Evolutionary conservation across 768 basidiomycete species (phyloP).

Genomic region (Tulasnella sp.): DNA sequence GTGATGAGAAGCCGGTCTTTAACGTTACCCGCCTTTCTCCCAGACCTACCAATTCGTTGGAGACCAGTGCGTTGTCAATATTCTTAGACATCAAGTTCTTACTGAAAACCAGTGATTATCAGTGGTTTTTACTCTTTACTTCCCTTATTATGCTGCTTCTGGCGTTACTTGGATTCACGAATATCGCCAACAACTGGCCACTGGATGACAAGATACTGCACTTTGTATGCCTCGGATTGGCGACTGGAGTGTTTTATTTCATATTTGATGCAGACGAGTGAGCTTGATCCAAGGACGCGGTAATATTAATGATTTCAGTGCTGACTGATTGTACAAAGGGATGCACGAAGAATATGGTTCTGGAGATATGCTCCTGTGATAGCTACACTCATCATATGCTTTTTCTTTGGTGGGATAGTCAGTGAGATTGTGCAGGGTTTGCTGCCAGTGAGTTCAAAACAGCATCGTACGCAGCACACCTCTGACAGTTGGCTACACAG

Average conservation of each 20-base stretch:
- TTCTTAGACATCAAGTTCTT: too few relatives aligned
- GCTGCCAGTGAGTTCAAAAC: conserved; percentile 43
- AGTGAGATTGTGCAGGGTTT: conserved; percentile 73
- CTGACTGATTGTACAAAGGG: conserved; percentile 31
- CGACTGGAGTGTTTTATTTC: conserved; percentile 74
- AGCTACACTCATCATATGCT: conserved; percentile 54
- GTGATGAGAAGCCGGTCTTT: too few relatives aligned
- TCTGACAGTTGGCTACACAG: conserved; percentile 26
- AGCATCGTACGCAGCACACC: background rate
- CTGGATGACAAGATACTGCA: conserved; percentile 71
- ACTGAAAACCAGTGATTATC: too few relatives aligned
- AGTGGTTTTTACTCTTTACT: conserved; percentile 79
- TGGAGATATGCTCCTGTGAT: conserved; percentile 65
- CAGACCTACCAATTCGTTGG: too few relatives aligned
- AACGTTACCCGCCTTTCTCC: too few relatives aligned
- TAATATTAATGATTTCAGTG: background rate
- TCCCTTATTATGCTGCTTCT: conserved; percentile 51
- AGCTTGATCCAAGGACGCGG: conserved; percentile 22
- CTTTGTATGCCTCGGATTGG: conserved; percentile 60
- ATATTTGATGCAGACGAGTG: conserved; percentile 82
- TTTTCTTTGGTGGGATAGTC: conserved; percentile 66
- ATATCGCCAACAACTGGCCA: conserved; percentile 46
- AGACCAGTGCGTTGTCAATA: too few relatives aligned
- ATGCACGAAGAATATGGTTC: conserved; percentile 70
- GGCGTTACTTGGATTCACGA: conserved; percentile 66